phyloP scores from a whole-genome alignment of 306 rosid species.

The Ammopiptanthus mongolicus region DNA sequence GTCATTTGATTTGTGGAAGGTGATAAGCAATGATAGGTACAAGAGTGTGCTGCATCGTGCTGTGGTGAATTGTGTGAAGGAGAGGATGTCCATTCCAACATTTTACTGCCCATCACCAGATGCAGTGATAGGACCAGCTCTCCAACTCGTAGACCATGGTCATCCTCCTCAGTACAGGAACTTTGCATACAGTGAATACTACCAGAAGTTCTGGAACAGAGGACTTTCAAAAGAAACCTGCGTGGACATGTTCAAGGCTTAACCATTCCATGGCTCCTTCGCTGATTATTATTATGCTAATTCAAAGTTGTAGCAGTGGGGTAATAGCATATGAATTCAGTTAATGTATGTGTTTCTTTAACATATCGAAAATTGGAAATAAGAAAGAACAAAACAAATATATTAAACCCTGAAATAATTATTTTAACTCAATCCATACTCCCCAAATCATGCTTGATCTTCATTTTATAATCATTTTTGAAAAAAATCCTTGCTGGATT shows the following conservation, averaged over 20 bases:
- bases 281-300: no score
- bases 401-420: background rate
- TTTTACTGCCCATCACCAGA: slow-evolving; percentile 72
- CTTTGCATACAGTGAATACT: slow-evolving; percentile 59
- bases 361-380: background rate
- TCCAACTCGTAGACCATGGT: slow-evolving; percentile 30
- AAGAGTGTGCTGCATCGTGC: slow-evolving; percentile 94
- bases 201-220: slow-evolving; percentile 69
- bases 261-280: no score
- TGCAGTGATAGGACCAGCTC: slow-evolving; percentile 60
- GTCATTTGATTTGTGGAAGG: slow-evolving; percentile 13
- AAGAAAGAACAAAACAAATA: background rate
- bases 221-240: slow-evolving; percentile 36
- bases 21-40: slow-evolving; percentile 48
- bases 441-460: no score
- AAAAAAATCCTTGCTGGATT: no score
- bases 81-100: slow-evolving; percentile 77
- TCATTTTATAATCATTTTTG: no score
- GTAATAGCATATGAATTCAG: background rate
- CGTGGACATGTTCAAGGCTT: slow-evolving; percentile 27
- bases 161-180: slow-evolving; percentile 40
- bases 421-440: background rate
- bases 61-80: slow-evolving; percentile 52
- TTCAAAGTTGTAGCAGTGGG: background rate
- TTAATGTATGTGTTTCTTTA: background rate